These are phyloP conservation scores for Spinellus fusiger DNA, from an alignment of 192 early-diverging fungal species.

Conservation along the genomic window DNA sequence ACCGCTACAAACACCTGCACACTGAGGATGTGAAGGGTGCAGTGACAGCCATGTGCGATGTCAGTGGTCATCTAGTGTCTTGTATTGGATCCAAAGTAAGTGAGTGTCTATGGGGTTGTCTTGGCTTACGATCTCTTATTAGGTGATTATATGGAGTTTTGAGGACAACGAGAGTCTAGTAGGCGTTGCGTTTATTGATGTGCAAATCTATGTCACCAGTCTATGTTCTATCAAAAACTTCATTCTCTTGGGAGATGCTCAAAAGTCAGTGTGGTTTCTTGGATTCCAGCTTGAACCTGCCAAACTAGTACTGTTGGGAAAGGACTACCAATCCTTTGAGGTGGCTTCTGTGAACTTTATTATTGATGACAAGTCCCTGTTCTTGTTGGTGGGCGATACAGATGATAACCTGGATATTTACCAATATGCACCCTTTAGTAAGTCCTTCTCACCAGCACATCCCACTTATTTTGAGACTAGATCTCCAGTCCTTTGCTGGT, in stretches of 20 bases:
- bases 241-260: conserved; percentile 80
- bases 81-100: conserved; percentile 81
- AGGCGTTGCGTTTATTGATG: conserved; percentile 93
- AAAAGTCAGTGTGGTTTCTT: conserved; percentile 83
- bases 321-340: conserved; percentile 78
- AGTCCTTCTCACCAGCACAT: conserved; percentile 15
- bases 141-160: conserved; percentile 81
- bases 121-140: not conserved
- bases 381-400: conserved; percentile 79
- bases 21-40: conserved; percentile 82
- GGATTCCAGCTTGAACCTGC: conserved; percentile 96
- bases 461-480: conserved; percentile 26
- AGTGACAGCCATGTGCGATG: conserved; percentile 76
- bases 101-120: not conserved
- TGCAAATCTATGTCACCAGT: conserved; percentile 83
- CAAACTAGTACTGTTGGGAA: conserved; percentile 79
- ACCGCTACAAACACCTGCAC: conserved; percentile 81
- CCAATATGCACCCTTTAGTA: conserved; percentile 83
- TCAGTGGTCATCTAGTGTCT: conserved; percentile 82
- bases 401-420: conserved; percentile 79
- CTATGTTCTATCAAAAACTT: conserved; percentile 82
- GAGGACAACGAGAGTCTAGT: conserved; percentile 74
- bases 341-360: conserved; percentile 71
- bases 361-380: conserved; percentile 63
- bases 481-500: conserved; percentile 84